These are phyloP conservation scores for Rhododendron henanense DNA, from an alignment of 148 eudicot genomes.

Conservation along the genomic window DNA sequence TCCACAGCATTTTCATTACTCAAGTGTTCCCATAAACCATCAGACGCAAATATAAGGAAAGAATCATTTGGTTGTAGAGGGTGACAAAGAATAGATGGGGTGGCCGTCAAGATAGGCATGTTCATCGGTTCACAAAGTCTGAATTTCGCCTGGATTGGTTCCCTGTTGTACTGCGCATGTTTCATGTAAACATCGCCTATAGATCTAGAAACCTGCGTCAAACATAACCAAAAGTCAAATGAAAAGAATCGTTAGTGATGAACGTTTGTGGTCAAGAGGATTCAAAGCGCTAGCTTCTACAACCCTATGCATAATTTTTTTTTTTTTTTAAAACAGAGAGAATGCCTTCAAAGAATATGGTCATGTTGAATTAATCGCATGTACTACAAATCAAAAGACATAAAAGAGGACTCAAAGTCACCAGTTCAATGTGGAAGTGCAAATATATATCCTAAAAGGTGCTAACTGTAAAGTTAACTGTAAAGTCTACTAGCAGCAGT, in stretches of 20 bases:
- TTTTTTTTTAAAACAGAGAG: no score
- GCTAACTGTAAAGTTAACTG: background rate
- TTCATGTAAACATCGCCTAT: constrained; percentile 73
- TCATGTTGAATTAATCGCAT: background rate
- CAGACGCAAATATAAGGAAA: constrained; percentile 75
- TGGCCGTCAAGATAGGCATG: constrained; percentile 56
- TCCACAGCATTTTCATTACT: constrained; percentile 76
- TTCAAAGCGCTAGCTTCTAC: background rate
- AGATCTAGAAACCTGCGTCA: constrained; percentile 62
- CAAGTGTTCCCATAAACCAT: constrained; percentile 84
- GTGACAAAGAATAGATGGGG: constrained; percentile 56
- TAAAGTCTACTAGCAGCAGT: background rate
- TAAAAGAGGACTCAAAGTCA: background rate
- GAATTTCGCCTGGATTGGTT: constrained; percentile 54
- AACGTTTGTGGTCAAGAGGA: background rate
- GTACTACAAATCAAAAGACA: background rate
- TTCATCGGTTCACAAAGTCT: constrained; percentile 59
- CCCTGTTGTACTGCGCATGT: constrained; percentile 56
- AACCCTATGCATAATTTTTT: background rate
- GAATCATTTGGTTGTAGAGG: constrained; percentile 52
- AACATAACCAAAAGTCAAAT: background rate
- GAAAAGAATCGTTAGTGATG: background rate
- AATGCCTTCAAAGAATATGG: background rate
- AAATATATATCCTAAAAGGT: background rate
- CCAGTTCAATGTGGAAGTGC: background rate